These are phyloP conservation scores for Trichosanthes truncata DNA, from an alignment of 306 rosid genomes.

Conservation along the genomic window DNA sequence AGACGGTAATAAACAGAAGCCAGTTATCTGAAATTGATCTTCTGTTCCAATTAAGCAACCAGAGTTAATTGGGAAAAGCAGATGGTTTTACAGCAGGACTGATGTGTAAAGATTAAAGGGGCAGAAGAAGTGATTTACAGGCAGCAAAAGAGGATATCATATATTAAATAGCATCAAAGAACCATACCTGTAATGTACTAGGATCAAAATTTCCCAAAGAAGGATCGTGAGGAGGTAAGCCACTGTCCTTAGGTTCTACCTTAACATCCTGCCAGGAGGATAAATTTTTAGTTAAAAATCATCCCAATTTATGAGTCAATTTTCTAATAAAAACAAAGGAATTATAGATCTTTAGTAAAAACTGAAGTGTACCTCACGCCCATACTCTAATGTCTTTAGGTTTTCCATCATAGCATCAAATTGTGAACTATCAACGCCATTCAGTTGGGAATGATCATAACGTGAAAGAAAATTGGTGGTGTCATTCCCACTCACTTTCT, in stretches of 20 bases:
- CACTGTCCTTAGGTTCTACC: slow-evolving; percentile 35
- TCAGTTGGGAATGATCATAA: slow-evolving; percentile 37
- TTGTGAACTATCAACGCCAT: slow-evolving; percentile 46
- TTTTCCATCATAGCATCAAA: slow-evolving; percentile 49
- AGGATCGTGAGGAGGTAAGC: slow-evolving; percentile 44
- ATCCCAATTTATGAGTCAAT: neutral
- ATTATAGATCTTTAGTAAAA: neutral
- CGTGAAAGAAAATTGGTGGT: slow-evolving; percentile 25
- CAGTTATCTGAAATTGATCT: neutral
- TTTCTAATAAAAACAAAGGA: neutral
- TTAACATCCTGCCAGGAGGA: slow-evolving; percentile 45
- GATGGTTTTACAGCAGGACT: neutral
- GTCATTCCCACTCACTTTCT: slow-evolving; percentile 29
- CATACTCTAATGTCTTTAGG: slow-evolving; percentile 38
- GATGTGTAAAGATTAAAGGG: neutral
- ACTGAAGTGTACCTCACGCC: slow-evolving; percentile 50
- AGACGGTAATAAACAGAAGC: neutral
- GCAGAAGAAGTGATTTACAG: neutral
- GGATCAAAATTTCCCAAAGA: slow-evolving; percentile 49
- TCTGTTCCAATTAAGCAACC: slow-evolving; percentile 2
- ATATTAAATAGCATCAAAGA: slow-evolving; percentile 4
- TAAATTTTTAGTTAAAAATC: slow-evolving; percentile 17
- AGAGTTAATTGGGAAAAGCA: neutral
- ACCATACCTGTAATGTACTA: slow-evolving; percentile 75
- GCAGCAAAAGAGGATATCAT: slow-evolving; percentile 1